Conservation (phyloP, 129 eudicot genomes). For the Mikania micrantha region DNA sequence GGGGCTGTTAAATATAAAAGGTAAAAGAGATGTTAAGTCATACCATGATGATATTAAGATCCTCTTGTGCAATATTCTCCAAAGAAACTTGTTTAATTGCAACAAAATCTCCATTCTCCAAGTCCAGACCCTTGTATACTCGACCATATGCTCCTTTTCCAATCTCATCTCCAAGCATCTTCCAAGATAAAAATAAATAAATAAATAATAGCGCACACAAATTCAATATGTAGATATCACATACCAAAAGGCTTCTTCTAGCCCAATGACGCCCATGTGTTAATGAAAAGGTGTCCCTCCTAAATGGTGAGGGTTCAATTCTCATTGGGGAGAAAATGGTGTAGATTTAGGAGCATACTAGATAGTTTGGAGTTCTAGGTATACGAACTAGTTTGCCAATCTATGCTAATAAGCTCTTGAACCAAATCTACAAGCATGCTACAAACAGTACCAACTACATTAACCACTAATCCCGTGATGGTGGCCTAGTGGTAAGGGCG, state of each 20-base stretch:
- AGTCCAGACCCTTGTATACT: slow-evolving; percentile 97
- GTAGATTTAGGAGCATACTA: too few relatives aligned
- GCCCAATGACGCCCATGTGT: too few relatives aligned
- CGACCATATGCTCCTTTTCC: slow-evolving; percentile 99
- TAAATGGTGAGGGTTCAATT: too few relatives aligned
- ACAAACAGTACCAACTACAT: not conserved
- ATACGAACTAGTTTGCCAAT: not conserved
- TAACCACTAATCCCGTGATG: too few relatives aligned
- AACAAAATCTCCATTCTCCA: slow-evolving; percentile 97
- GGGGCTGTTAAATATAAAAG: not conserved
- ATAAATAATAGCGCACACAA: not conserved
- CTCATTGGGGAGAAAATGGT: too few relatives aligned
- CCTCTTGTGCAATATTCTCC: slow-evolving; percentile 93
- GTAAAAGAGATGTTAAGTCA: not conserved
- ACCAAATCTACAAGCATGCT: not conserved
- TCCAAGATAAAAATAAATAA: slow-evolving; percentile 9
- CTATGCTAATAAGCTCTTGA: not conserved
- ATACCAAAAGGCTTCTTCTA: slow-evolving; percentile 6
- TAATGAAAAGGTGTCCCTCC: too few relatives aligned
- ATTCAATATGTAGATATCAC: slow-evolving; percentile 13
- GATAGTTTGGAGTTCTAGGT: not conserved
- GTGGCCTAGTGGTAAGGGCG: too few relatives aligned
- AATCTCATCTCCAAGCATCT: slow-evolving; percentile 99
- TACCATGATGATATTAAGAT: slow-evolving; percentile 88
- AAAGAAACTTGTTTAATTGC: slow-evolving; percentile 95